Base-by-base conservation (phyloP, 192 early-diverging fungal genomes). In the Gaertneriomyces sp. region DNA sequence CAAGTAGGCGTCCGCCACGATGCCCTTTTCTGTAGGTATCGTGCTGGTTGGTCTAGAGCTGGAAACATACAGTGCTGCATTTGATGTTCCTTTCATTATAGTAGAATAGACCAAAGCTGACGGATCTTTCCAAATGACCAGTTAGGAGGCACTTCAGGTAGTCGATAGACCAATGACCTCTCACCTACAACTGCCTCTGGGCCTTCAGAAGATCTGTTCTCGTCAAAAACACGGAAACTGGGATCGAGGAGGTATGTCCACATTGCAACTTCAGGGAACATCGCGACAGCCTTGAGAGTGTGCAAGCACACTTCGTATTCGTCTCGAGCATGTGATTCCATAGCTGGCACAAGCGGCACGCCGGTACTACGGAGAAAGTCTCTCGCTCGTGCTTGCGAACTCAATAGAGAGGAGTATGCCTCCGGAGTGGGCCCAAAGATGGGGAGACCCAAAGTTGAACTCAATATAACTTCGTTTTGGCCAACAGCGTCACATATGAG, bases 391-490 rank as follows among this genome's bases (percentile, higher is more conserved):
- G 53, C 39, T 25, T 61, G 61, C 11, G 53, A 51, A 16, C 53
- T 47, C n/a, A 70, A 47, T 16, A 64, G 49, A 19, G n/a, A 8
- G n/a, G n/a, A 54, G 53, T 70, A 70, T 6, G 61, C 69, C 5
- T 56, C 52, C 1, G 61, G 69, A 14, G 69, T 63, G 11, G 69
- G 69, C 1, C 61, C 69, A 7, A 62, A 53, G n/a, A 70, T 11
- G 12, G 69, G 69, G 16, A 70, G 57, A 2, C 9, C 14, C 9
- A 70, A 56, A 12, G 41, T 46, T 40, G 69, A 70, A n/a, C 61
- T 63, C 25, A 70, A 33, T 9, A 9, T 56, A 9, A 70, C 69
- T 40, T 70, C 69, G 9, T 53, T 54, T 41, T 58, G 39, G n/a
- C 69, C 69, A 39, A 70, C 45, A 39, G 45, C 55, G 17, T 63